Conservation (phyloP, 1,139 yeast species). For the Arxiozyma heterogenica region DNA sequence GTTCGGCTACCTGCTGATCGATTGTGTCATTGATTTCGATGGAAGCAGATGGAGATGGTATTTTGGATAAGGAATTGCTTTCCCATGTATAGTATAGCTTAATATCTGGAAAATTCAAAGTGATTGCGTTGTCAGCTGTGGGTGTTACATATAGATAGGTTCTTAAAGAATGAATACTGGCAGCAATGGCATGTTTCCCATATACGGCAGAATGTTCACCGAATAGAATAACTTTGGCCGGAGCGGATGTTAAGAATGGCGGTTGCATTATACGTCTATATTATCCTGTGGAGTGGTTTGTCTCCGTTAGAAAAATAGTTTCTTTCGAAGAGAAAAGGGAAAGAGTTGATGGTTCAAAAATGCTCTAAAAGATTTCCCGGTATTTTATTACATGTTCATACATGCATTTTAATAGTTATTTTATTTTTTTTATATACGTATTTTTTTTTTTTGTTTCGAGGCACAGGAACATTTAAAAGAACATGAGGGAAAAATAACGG, state of each 20-base stretch:
- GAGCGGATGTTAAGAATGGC: slow-evolving; percentile 72
- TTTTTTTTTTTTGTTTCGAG: not conserved
- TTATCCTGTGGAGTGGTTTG: not conserved
- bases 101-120: slow-evolving; percentile 79
- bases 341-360: no score
- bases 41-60: not conserved
- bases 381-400: no score
- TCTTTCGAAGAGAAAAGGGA: not conserved
- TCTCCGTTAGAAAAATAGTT: no score
- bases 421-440: no score
- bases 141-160: slow-evolving; percentile 62
- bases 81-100: slow-evolving; percentile 54
- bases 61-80: not conserved
- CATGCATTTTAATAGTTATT: not conserved
- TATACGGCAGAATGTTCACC: slow-evolving; percentile 98
- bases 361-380: not conserved
- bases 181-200: slow-evolving; percentile 48
- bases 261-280: not conserved
- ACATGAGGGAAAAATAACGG: not conserved
- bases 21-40: not conserved
- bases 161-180: slow-evolving; percentile 34
- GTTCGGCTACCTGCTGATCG: not conserved
- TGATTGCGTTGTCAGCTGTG: slow-evolving; percentile 33
- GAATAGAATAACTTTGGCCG: slow-evolving; percentile 91
- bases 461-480: not conserved